These are phyloP conservation scores for Rubus parviflorus DNA, from an alignment of 306 rosid genomes.

Conservation along the genomic window DNA sequence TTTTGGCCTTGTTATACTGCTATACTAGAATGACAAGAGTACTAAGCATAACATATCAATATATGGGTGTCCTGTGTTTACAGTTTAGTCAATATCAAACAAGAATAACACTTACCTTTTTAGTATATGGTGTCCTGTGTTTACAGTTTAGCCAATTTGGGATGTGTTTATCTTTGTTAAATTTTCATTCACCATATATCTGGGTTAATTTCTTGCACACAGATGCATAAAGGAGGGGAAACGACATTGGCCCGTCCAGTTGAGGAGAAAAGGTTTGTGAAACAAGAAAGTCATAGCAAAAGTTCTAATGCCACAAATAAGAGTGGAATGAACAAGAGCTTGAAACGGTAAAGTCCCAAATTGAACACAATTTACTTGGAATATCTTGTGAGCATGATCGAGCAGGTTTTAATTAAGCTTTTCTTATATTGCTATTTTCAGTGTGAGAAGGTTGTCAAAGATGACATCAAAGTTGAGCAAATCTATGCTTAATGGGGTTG, in stretches of 20 bases:
- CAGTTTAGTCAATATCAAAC: too few relatives aligned
- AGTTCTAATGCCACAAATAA: slow-evolving; percentile 18
- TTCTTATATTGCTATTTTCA: slow-evolving; percentile 27
- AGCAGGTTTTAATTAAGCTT: neutral
- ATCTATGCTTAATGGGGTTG: slow-evolving; percentile 75
- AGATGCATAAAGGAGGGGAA: slow-evolving; percentile 93
- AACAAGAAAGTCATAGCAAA: slow-evolving; percentile 26
- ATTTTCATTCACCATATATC: too few relatives aligned
- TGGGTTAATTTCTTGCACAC: slow-evolving; percentile 8
- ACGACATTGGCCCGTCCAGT: slow-evolving; percentile 47
- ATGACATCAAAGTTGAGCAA: slow-evolving; percentile 90
- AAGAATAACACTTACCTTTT: too few relatives aligned
- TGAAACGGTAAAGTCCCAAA: slow-evolving; percentile 61
- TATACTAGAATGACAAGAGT: neutral
- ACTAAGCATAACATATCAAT: neutral
- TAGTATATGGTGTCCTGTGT: too few relatives aligned
- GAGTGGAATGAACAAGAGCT: slow-evolving; percentile 53
- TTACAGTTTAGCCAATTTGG: too few relatives aligned
- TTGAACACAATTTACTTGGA: neutral
- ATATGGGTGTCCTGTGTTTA: too few relatives aligned
- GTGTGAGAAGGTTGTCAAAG: slow-evolving; percentile 70
- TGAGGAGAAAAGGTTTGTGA: slow-evolving; percentile 33
- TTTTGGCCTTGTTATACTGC: neutral
- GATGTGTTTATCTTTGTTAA: too few relatives aligned
- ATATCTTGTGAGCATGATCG: neutral